phyloP scores from a whole-genome alignment of 108 stramenopile genomes.

The Skeletonema marinoi region DNA sequence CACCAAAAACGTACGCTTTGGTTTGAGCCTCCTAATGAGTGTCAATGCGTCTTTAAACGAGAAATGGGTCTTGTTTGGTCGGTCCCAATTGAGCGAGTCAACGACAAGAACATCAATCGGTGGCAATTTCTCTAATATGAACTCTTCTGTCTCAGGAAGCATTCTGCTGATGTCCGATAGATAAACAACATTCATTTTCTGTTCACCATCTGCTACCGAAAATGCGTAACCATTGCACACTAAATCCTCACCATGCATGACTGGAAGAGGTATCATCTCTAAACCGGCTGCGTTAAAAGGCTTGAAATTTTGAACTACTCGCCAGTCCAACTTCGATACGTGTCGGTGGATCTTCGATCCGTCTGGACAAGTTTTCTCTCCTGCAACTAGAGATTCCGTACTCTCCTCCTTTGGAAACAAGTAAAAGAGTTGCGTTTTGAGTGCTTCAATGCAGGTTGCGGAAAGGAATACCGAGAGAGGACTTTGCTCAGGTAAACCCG shows the following conservation, averaged over 20 bases:
- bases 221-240: slow-evolving; percentile 83
- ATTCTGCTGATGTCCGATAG: slow-evolving; percentile 83
- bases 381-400: slow-evolving; percentile 1
- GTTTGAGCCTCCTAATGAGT: slow-evolving; percentile 51
- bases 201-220: slow-evolving; percentile 41
- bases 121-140: slow-evolving; percentile 62
- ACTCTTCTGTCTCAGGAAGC: slow-evolving; percentile 71
- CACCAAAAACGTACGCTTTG: slow-evolving; percentile 68
- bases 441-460: slow-evolving; percentile 45
- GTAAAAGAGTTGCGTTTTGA: slow-evolving; percentile 69
- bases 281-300: slow-evolving; percentile 64
- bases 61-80: slow-evolving; percentile 62
- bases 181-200: slow-evolving; percentile 72
- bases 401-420: slow-evolving; percentile 57
- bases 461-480: slow-evolving; percentile 71
- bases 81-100: slow-evolving; percentile 58
- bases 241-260: slow-evolving; percentile 88
- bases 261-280: slow-evolving; percentile 77
- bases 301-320: slow-evolving; percentile 56
- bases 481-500: slow-evolving; percentile 34
- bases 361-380: slow-evolving; percentile 12
- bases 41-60: slow-evolving; percentile 67
- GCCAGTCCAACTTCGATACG: slow-evolving; percentile 71
- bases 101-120: slow-evolving; percentile 81
- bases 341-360: slow-evolving; percentile 49